phyloP scores from a whole-genome alignment of 768 basidiomycete species.

The Tricholoma sp. region DNA sequence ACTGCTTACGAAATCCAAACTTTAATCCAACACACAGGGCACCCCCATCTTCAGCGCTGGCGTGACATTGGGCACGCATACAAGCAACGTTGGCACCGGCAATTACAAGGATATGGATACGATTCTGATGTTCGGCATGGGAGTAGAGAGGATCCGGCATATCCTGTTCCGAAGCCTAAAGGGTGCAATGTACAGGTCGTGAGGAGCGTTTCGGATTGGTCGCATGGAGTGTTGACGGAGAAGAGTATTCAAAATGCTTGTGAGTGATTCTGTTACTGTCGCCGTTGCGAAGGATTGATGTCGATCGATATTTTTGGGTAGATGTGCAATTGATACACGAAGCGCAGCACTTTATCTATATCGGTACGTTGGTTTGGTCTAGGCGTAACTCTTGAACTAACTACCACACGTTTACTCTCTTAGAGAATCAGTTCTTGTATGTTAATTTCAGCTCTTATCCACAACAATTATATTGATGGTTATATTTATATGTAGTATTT shows the following conservation, averaged over 20 bases:
- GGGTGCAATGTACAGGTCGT: slow-evolving; percentile 74
- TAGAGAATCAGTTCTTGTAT: slow-evolving; percentile 87
- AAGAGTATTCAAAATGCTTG: slow-evolving; percentile 92
- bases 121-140: slow-evolving; percentile 6
- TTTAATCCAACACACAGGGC: slow-evolving; percentile 28
- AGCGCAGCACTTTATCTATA: slow-evolving; percentile 87
- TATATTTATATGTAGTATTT: slow-evolving; percentile 50
- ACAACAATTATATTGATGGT: background rate
- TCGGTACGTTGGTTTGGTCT: slow-evolving; percentile 49
- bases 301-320: slow-evolving; percentile 17
- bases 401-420: slow-evolving; percentile 18
- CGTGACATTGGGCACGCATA: slow-evolving; percentile 52
- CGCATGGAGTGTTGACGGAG: slow-evolving; percentile 86
- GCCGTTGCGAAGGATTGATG: background rate
- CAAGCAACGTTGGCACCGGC: slow-evolving; percentile 58
- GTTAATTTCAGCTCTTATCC: slow-evolving; percentile 18
- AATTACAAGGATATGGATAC: slow-evolving; percentile 29
- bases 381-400: background rate
- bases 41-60: slow-evolving; percentile 68
- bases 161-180: slow-evolving; percentile 38
- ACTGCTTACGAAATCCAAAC: background rate
- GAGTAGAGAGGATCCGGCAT: background rate
- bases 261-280: slow-evolving; percentile 31
- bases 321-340: slow-evolving; percentile 80
- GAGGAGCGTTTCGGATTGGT: slow-evolving; percentile 90